Conservation (phyloP, 2,329 filamentous ascomycete species). For the Alternaria metachromatica region DNA sequence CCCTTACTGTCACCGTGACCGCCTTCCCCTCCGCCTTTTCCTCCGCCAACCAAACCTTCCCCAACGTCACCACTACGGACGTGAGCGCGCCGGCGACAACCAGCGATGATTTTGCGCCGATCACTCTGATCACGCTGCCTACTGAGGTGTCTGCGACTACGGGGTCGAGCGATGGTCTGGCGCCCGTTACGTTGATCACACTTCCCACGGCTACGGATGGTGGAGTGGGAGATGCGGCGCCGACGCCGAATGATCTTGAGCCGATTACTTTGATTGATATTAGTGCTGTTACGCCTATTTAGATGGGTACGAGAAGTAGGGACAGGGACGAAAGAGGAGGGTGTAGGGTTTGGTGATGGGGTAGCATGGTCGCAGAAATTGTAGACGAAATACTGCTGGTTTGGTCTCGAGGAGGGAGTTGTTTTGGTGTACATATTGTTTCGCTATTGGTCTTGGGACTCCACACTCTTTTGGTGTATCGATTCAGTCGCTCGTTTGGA, state of each 20-base stretch:
- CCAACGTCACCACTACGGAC: background rate
- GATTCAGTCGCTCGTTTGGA: background rate
- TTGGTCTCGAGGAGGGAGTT: background rate
- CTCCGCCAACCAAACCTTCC: background rate
- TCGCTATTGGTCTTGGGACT: background rate
- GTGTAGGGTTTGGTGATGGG: background rate
- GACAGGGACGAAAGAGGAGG: too few species aligned
- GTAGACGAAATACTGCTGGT: background rate
- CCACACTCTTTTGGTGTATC: background rate
- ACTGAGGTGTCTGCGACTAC: background rate
- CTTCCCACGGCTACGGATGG: background rate
- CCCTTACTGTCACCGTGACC: background rate
- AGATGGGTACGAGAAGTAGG: too few species aligned
- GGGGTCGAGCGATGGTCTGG: background rate
- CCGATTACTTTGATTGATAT: slow-evolving; percentile 11
- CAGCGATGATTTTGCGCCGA: background rate
- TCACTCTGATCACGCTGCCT: slow-evolving; percentile 1
- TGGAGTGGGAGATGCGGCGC: background rate
- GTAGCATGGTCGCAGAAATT: background rate
- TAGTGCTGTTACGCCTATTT: background rate
- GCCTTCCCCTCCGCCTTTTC: background rate
- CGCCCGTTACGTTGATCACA: slow-evolving; percentile 5
- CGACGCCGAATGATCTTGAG: slow-evolving; percentile 1
- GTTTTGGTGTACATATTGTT: background rate
- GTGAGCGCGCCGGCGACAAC: background rate